Evolutionary conservation across 225 moss, liverwort and hornwort genomes (phyloP).

Genomic region (Straminergon stramineum): DNA sequence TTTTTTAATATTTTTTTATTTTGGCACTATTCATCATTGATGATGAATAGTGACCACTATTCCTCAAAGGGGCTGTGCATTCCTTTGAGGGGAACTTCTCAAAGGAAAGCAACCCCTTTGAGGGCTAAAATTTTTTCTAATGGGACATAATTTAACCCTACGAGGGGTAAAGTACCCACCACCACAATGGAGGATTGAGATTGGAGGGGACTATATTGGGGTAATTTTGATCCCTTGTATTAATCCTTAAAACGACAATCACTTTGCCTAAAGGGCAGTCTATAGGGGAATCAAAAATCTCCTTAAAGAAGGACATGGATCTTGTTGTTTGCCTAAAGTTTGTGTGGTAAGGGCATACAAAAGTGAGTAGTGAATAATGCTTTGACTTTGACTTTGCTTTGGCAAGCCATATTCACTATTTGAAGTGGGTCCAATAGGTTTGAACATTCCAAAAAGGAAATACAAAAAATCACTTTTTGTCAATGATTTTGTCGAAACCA

Average conservation of each 20-base stretch:
- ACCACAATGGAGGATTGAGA: not conserved
- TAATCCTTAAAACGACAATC: not conserved
- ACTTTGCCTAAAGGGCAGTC: not conserved
- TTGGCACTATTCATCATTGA: too few relatives aligned
- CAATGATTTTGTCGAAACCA: not conserved
- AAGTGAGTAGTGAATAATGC: not conserved
- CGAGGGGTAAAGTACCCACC: not conserved
- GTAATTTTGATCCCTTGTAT: not conserved
- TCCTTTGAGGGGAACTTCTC: too few relatives aligned
- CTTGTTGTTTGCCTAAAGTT: not conserved
- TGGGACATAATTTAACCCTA: not conserved
- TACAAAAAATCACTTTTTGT: too few relatives aligned
- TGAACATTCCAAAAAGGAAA: too few relatives aligned
- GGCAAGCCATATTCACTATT: not conserved
- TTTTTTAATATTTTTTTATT: too few relatives aligned
- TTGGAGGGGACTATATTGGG: not conserved
- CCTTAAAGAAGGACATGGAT: not conserved
- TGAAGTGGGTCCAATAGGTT: not conserved
- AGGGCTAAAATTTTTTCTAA: too few relatives aligned
- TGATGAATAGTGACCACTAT: too few relatives aligned
- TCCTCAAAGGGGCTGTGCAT: too few relatives aligned
- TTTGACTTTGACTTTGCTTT: not conserved
- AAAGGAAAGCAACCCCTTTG: too few relatives aligned
- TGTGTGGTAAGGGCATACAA: accelerated
- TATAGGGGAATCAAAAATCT: not conserved